These are phyloP conservation scores for Sclerotinia borealis DNA, from an alignment of 2,329 filamentous ascomycete genomes.

Conservation along the genomic window DNA sequence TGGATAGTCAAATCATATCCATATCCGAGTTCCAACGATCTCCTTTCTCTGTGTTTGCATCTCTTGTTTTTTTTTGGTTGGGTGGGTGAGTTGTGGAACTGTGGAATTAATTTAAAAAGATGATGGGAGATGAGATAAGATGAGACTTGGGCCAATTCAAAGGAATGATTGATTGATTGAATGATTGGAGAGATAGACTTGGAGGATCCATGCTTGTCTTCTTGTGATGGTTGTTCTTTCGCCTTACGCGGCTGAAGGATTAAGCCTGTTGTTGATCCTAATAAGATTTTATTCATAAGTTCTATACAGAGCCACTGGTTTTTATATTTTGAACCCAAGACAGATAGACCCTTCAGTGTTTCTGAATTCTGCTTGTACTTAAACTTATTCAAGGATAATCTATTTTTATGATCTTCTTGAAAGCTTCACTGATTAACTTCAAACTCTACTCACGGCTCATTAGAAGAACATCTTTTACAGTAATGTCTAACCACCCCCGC, in stretches of 20 bases:
- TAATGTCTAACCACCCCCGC: constrained; percentile 1
- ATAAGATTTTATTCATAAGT: not conserved
- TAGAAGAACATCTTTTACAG: not conserved
- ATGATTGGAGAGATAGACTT: not conserved
- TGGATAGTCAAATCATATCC: not conserved
- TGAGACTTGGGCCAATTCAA: not conserved
- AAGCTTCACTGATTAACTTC: not conserved
- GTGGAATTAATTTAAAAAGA: too few relatives aligned
- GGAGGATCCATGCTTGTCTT: not conserved
- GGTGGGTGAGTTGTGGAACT: too few relatives aligned
- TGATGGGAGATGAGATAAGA: not conserved
- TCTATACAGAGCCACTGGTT: not conserved
- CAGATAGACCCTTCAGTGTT: too few relatives aligned
- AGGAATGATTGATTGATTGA: not conserved
- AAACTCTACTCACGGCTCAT: not conserved
- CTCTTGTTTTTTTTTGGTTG: too few relatives aligned
- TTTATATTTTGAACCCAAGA: too few relatives aligned
- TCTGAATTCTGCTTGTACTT: not conserved
- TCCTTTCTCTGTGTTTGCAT: not conserved
- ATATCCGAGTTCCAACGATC: not conserved
- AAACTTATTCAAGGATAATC: not conserved
- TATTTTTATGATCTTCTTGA: not conserved
- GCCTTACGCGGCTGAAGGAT: constrained; percentile 8
- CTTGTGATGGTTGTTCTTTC: not conserved
- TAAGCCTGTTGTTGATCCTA: not conserved